Base-by-base conservation (phyloP, 2,329 filamentous ascomycete species). In the Colletotrichum spaethianum region DNA sequence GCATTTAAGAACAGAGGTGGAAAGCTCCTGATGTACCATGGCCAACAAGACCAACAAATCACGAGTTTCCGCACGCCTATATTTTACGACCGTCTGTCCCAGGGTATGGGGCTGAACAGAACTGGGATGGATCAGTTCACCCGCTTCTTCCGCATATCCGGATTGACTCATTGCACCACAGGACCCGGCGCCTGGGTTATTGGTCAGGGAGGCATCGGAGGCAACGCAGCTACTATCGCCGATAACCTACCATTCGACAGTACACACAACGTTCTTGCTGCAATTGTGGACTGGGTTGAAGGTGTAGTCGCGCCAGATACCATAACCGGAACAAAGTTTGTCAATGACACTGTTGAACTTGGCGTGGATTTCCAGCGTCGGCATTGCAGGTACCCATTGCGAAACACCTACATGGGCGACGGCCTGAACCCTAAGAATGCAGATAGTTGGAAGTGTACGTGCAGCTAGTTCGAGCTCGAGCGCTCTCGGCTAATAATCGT, bases 141-240 rank as follows among this genome's bases (percentile, higher is more conserved):
- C 78, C 78, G 82, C 0, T 85, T 86, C 75, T 90, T 90, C 75
- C 80, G 80, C 26, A 82, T 90, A n/a, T 87, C 87, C 0, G 88
- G 88, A 0, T 87, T 89, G 85, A 79, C 79, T 20, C 87, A 89
- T 78, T 89, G 87, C 76, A 73, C 71, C 40, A 83, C 83, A 3
- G 88, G 88, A 8, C 79, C 78, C 1, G 87, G 87, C 1, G 87
- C 86, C 0, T 82, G 77, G 74, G 73, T 75, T 7, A 50, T 83
- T 2, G 80, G 81, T 0, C 74, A 79, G 62, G 63, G 74, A 7
- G 56, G 76, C 40, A 53, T 46, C 0, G 57, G 40, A 4, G 44
- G 52, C 26, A 26, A 38, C 31, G 65, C 59, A 1, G 70, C 53
- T 1, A 60, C 75, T 0, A 55, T 77, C 0, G 75, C 75, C 0